Percentiles rank a stretch among this genome's conserved stretches.
Evolutionary conservation across 163 green algal species (phyloP).

Genomic region (Chlamydomonas reinhardtii): DNA sequence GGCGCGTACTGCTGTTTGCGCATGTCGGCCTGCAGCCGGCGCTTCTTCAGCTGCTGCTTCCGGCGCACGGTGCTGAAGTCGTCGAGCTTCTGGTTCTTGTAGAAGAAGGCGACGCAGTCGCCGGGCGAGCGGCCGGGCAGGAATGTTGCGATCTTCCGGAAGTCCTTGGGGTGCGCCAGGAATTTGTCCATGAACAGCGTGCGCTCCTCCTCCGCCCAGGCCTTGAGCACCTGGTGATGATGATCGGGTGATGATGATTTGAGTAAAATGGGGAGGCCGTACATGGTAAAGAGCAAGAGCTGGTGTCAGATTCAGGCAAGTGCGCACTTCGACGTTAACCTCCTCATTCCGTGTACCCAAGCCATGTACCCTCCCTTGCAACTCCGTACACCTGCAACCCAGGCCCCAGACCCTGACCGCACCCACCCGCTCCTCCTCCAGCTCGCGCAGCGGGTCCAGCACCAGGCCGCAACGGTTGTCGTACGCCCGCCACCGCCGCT

Average conservation of each 20-base stretch:
- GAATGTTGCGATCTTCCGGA: conserved; percentile 77
- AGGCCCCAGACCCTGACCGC: too few relatives aligned
- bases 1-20: conserved; percentile 40
- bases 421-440: conserved; percentile 48
- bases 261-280: too few relatives aligned
- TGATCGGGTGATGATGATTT: too few relatives aligned
- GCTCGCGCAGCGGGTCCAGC: conserved; percentile 61
- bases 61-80: conserved; percentile 85
- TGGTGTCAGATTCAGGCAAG: too few relatives aligned
- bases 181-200: conserved; percentile 89
- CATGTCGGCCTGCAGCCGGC: conserved; percentile 67
- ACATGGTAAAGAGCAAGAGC: too few relatives aligned
- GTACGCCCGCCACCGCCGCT: conserved; percentile 66
- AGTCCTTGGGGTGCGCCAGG: conserved; percentile 84
- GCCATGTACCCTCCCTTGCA: too few relatives aligned
- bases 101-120: conserved; percentile 91
- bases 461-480: conserved; percentile 68
- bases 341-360: too few relatives aligned
- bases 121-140: conserved; percentile 77
- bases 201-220: conserved; percentile 82
- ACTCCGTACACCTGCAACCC: too few relatives aligned
- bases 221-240: conserved; percentile 34
- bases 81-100: conserved; percentile 88
- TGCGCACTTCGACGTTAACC: too few relatives aligned
- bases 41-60: conserved; percentile 91